Conservation (phyloP, 1,139 yeast species). For the Saccharomyces pastorianus region DNA sequence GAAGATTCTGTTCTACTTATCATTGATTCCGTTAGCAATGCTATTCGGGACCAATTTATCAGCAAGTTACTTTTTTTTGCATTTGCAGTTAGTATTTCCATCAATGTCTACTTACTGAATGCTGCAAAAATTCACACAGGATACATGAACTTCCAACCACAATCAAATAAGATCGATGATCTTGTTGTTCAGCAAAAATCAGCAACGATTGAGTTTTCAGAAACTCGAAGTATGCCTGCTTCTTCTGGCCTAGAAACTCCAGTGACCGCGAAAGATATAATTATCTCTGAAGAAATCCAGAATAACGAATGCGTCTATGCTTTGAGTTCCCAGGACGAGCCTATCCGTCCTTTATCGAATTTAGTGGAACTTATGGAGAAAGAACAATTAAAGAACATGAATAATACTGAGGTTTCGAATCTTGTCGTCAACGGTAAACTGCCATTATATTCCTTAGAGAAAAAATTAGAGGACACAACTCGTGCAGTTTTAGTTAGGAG, state of each 20-base stretch:
- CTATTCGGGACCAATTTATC: constrained; percentile 73
- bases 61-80: constrained; percentile 70
- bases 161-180: background rate
- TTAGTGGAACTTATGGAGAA: constrained; percentile 54
- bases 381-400: constrained; percentile 61
- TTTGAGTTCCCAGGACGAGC: constrained; percentile 35
- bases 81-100: constrained; percentile 66
- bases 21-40: constrained; percentile 53
- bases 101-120: constrained; percentile 76
- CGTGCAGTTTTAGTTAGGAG: constrained; percentile 93
- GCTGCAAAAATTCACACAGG: constrained; percentile 54
- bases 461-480: constrained; percentile 74
- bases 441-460: constrained; percentile 88
- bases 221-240: background rate
- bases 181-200: background rate
- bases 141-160: constrained; percentile 24
- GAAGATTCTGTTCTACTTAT: constrained; percentile 57
- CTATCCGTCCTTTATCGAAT: constrained; percentile 46
- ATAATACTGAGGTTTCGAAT: constrained; percentile 63
- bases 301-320: constrained; percentile 33
- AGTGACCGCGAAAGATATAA: background rate
- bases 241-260: background rate
- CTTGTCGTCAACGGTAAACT: constrained; percentile 73
- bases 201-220: background rate
- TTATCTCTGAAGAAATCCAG: constrained; percentile 23